A percentile compares a stretch with the other conserved stretches of the same genome.
These are phyloP conservation scores for Colletotrichum orchidophilum DNA, from an alignment of 2,329 filamentous ascomycete genomes.

Conservation along the genomic window DNA sequence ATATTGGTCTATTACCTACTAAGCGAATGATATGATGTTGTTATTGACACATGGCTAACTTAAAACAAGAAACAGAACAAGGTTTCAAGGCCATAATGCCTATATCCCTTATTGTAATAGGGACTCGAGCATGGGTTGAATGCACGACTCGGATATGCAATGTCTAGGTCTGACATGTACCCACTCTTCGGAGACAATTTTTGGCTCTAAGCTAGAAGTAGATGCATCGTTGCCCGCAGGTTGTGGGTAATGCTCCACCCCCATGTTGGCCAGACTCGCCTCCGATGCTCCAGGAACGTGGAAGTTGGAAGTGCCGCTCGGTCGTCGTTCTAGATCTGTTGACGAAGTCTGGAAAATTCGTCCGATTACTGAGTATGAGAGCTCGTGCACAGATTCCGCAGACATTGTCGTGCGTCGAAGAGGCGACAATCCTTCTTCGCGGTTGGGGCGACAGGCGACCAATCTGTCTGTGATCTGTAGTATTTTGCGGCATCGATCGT, in stretches of 20 bases:
- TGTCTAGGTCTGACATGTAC: neutral
- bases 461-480: neutral
- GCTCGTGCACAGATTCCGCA: slow-evolving; percentile 5
- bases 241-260: too few relatives aligned
- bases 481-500: neutral
- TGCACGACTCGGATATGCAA: neutral
- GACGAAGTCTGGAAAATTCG: too few relatives aligned
- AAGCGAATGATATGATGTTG: neutral
- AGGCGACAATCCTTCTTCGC: neutral
- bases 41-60: neutral
- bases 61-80: neutral
- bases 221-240: too few relatives aligned
- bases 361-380: slow-evolving; percentile 15
- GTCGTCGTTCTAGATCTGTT: too few relatives aligned
- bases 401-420: slow-evolving; percentile 11
- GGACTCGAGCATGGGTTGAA: neutral
- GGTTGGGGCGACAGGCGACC: neutral
- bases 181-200: too few relatives aligned
- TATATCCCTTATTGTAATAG: neutral
- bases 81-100: neutral
- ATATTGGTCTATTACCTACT: slow-evolving; percentile 18
- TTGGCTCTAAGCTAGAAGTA: too few relatives aligned
- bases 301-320: too few relatives aligned
- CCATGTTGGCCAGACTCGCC: too few relatives aligned
- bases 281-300: too few relatives aligned